Evolutionary conservation across 768 basidiomycete genomes (phyloP).

Genomic region (Ramaria rubella): DNA sequence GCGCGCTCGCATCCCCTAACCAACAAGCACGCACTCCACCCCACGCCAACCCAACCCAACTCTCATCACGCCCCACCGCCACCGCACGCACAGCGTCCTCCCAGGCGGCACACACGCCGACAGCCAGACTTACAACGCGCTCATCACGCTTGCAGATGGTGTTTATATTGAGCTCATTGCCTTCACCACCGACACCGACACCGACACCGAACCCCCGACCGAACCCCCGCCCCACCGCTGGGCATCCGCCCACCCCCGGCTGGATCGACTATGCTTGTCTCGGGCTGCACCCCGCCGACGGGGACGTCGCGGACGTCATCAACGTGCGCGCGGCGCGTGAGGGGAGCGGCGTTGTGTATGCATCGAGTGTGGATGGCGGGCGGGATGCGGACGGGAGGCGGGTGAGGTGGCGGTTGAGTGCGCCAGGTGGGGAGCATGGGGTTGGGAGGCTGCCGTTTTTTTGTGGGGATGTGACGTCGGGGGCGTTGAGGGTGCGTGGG

Average conservation of each 20-base stretch:
- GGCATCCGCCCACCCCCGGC: conserved; percentile 49
- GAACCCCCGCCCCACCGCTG: conserved; percentile 43
- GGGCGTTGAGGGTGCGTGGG: conserved; percentile 51
- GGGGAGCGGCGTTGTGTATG: conserved; percentile 37
- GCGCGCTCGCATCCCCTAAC: not conserved
- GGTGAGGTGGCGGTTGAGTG: conserved; percentile 53
- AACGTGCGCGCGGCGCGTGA: conserved; percentile 43
- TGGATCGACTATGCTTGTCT: conserved; percentile 67
- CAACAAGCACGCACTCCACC: no score
- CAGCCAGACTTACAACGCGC: conserved; percentile 57
- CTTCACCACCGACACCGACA: no score
- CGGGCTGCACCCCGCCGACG: conserved; percentile 40
- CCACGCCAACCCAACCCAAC: not conserved
- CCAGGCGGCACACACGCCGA: conserved; percentile 59
- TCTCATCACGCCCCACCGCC: conserved; percentile 14
- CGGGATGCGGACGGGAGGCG: conserved; percentile 50
- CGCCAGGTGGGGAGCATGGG: conserved; percentile 27
- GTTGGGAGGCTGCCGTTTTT: conserved; percentile 52
- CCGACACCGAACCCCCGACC: conserved; percentile 40
- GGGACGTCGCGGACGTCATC: conserved; percentile 41
- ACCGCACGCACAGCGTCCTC: conserved; percentile 45
- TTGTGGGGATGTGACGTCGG: conserved; percentile 65
- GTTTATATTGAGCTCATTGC: conserved; percentile 65
- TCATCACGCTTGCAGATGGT: conserved; percentile 56
- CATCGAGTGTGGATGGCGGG: conserved; percentile 43